phyloP scores from a whole-genome alignment of 257 asterid species.

The Parsonsia alboflavescens region DNA sequence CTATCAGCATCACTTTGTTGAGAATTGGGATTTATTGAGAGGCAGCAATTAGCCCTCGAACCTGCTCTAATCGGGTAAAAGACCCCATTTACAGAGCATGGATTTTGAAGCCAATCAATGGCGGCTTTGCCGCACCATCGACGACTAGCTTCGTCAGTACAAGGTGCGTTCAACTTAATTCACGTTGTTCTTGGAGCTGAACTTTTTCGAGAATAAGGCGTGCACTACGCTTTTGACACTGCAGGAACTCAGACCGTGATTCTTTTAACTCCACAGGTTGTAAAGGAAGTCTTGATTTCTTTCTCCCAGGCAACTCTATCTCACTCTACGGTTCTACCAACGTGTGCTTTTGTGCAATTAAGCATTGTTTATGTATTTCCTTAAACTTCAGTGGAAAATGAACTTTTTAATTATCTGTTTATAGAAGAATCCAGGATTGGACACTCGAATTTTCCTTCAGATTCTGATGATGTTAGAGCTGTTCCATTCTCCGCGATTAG shows the following conservation, averaged over 20 bases:
- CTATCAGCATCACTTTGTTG: too few species aligned
- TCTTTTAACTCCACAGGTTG: conserved; percentile 40
- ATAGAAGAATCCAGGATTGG: conserved; percentile 55
- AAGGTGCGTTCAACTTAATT: conserved; percentile 24
- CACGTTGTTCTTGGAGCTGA: background rate
- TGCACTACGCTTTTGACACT: background rate
- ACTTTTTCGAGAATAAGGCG: background rate
- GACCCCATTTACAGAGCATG: too few species aligned
- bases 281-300: conserved; percentile 47
- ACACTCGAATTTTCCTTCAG: conserved; percentile 33
- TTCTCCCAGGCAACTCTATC: conserved; percentile 53
- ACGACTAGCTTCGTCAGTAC: conserved; percentile 21
- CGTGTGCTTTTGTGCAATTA: background rate
- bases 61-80: too few species aligned
- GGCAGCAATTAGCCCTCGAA: too few species aligned
- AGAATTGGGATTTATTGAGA: too few species aligned
- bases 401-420: conserved; percentile 35
- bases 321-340: background rate
- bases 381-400: background rate
- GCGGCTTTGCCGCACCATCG: too few species aligned
- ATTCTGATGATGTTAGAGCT: conserved; percentile 30
- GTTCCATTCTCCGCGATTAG: background rate
- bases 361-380: background rate
- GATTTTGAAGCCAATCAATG: too few species aligned
- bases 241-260: conserved; percentile 42